Evolutionary conservation across 2,329 filamentous ascomycete genomes (phyloP), one percentile per base, ranked within the genome.

Genomic region (Pseudogymnoascus sp.): DNA sequence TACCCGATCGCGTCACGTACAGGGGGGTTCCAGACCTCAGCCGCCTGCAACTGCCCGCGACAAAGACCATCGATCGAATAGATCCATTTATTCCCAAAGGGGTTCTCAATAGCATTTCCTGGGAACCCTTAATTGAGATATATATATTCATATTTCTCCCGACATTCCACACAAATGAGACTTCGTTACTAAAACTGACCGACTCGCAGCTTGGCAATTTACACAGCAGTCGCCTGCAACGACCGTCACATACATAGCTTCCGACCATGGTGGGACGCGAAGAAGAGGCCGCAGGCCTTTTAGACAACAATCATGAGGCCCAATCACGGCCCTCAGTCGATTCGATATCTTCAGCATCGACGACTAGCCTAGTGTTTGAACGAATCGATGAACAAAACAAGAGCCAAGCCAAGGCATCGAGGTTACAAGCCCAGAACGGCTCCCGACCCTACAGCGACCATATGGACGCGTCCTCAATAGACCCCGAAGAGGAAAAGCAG

Each of bases 321-420:
- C 38, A 31, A 21, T 34, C 25, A 12, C 65, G 72, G 60, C 56
- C 64, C 63, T 74, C 72, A 2, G 65, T 69, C 56, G 72, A 73
- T 25, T 91, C 90, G 3, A 75, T 84, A 53, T 90, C 88, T n/a
- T 88, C 88, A 42, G 87, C 86, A n/a, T 95, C 90, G 36, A 93
- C 90, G 9, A 92, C 88, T 3, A 93, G 90, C 69, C 80, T 95
- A 12, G 85, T 95, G 62, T 90, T 95, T 72, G 90, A 95, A 68
- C 85, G 88, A 66, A 82, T 93, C 68, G 82, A 84, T 69, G 87
- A 90, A 72, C 67, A 68, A 23, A 68, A 56, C 16, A 71, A 71
- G 43, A 46, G 40, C 9, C 70, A 73, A 11, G 70, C 71, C 56
- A 69, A 72, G 42, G 11, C 28, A 14, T 21, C 49, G 16, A 16